Percentiles rank a stretch among this genome's conserved stretches.
These are phyloP conservation scores for Pelargonium exstipulatum DNA, from an alignment of 441 rosid genomes.

Conservation along the genomic window DNA sequence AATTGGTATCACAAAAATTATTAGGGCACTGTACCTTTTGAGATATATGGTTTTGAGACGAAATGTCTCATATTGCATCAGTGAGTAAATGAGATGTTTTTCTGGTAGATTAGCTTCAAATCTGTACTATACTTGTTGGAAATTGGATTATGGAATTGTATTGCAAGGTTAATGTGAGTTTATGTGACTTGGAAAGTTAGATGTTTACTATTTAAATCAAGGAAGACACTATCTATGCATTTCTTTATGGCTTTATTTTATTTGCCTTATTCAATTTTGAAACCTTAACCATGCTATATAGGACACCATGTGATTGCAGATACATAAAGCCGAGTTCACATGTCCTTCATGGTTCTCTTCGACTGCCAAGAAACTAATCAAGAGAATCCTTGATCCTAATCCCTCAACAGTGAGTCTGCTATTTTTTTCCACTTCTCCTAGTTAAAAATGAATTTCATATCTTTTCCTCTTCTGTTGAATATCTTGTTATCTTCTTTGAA, in stretches of 20 bases:
- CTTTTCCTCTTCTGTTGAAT: not conserved
- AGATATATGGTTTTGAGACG: not conserved
- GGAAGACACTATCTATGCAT: not conserved
- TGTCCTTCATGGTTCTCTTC: conserved; percentile 99
- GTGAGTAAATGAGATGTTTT: not conserved
- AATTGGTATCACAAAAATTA: not conserved
- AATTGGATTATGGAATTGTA: not conserved
- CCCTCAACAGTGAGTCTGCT: conserved; percentile 58
- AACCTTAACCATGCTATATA: conserved; percentile 8
- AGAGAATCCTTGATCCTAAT: conserved; percentile 87
- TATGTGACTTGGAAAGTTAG: not conserved
- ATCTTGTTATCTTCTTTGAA: conserved; percentile 1
- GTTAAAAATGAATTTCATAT: not conserved
- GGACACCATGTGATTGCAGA: conserved; percentile 40
- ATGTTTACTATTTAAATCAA: not conserved
- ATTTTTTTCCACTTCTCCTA: not conserved
- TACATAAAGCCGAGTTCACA: conserved; percentile 86
- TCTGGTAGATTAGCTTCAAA: not conserved
- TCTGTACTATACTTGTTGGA: conserved; percentile 1
- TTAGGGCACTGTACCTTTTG: not conserved
- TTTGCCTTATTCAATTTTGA: conserved; percentile 2
- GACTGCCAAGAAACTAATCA: conserved; percentile 82
- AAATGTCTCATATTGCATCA: not conserved
- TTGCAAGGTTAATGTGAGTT: not conserved
- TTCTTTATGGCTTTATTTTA: not conserved